Base-by-base conservation (phyloP, 1,139 yeast species). In the Hyphopichia pseudoburtonii region DNA sequence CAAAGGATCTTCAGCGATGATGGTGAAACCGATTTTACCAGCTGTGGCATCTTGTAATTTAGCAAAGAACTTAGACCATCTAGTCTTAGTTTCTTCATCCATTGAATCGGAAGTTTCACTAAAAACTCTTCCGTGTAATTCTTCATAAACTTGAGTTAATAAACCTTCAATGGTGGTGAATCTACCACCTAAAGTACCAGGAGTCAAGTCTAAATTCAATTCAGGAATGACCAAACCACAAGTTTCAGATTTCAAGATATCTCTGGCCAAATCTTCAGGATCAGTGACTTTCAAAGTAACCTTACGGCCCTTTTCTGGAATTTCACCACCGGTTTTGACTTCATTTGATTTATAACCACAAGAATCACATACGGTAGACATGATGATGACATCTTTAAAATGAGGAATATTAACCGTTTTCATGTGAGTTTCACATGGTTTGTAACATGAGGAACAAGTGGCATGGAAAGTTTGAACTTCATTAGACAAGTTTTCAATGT, bases 321-420 rank as follows among this genome's bases (percentile, higher is more conserved):
- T 85, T 15, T 86, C 95, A 48, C 99, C 99, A 41, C 99, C 99
- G 4, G 98, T 94, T 68, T 90, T 92, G 48, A 94, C 98, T 64
- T 94, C 99, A 57, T 94, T 94, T 17, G 96, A 87, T 66, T 87
- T 92, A 68, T 86, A 94, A 25, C 98, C 98, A 69, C 99, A 94
- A 49, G 79, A 69, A 30, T 84, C 90, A 66, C 99, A 94, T 1
- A 79, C 83, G 0, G 98, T 92, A 36, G 95, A 86, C 98, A 94
- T 94, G 52, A 94, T 80, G 44, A 94, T 85, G 32, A 94, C 99
- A 50, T 94, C 97, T 64, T 89, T 90, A 73, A 94, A 94, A 65
- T 94, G 98, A 17, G 99, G 99, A 50, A 94, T 94, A 56, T 88
- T 82, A 21, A 94, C 96, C 27, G 90, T 79, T 69, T 94, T 94